Base-by-base conservation (phyloP, 1,139 yeast genomes). In the Zygoascus sp. region DNA sequence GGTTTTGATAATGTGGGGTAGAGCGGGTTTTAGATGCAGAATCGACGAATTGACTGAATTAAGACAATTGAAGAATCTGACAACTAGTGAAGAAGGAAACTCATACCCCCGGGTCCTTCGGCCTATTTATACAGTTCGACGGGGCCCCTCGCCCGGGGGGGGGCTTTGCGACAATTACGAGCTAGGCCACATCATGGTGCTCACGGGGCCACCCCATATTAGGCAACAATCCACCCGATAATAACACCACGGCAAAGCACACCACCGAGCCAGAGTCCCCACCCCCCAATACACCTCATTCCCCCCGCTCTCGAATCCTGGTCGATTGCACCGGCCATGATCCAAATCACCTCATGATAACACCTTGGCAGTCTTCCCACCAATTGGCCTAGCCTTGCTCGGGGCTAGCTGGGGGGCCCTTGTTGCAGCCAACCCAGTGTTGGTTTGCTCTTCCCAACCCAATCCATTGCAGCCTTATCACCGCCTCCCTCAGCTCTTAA, bases 171-270 rank as follows among this genome's bases (percentile, higher is more conserved):
- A 30, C 34, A 15, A 30, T 30, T 30, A 30, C 34, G 34, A 30
- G 16, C 34, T 11, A 7, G 17, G 17, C 19, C 17, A 21, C 16
- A 35, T 20, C n/a, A 11, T 3, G 39, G 39, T 35, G 39, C 39
- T 35, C 39, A 35, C 39, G 39, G 15, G 39, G 39, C 39, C 25
- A n/a, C 25, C n/a, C 39, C 39, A n/a, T 9, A 35, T 20, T 35
- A 35, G 34, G 42, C 28, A 38, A 38, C 17, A n/a, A n/a, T 30
- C 34, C 34, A 30, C 34, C 34, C 8, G 34, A 30, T n/a, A 30
- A 30, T 30, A 30, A 30, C 34, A 30, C 34, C 34, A 30, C 34
- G 34, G 5, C 17, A 30, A 13, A 15, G 34, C 34, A 30, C 17
- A 30, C 5, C 15, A 30, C 17, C 34, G 15, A 16, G 5, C 34